These are phyloP conservation scores for Trifolium fragiferum DNA, from an alignment of 306 rosid species.

Conservation along the genomic window DNA sequence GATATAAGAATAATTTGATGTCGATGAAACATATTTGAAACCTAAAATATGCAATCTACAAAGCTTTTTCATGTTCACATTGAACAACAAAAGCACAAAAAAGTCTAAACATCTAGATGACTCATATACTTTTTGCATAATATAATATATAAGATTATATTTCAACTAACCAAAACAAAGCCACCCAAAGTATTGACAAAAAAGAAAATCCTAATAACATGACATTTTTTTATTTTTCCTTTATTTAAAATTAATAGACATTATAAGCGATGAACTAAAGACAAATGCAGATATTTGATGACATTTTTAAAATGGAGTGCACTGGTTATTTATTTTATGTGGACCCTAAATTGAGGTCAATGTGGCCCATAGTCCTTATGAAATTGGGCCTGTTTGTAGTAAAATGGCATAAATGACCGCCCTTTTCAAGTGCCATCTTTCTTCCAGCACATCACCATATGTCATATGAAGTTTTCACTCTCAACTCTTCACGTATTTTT, in stretches of 20 bases:
- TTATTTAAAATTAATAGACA: neutral
- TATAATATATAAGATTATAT: slow-evolving; percentile 6
- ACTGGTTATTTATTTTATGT: neutral
- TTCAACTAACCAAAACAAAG: slow-evolving; percentile 39
- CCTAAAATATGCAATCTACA: slow-evolving; percentile 6
- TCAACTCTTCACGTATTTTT: too few species aligned
- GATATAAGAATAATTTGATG: too few species aligned
- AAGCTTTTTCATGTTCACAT: slow-evolving; percentile 42
- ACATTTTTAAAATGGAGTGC: neutral
- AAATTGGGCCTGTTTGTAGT: slow-evolving; percentile 37
- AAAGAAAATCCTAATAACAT: slow-evolving; percentile 17
- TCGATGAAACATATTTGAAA: neutral
- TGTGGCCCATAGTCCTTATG: slow-evolving; percentile 42
- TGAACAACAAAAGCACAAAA: slow-evolving; percentile 10
- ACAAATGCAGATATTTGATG: slow-evolving; percentile 19
- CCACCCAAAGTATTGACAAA: slow-evolving; percentile 36
- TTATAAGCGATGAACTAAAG: neutral
- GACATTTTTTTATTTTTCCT: neutral
- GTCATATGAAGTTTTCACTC: too few species aligned
- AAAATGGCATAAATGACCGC: slow-evolving; percentile 9
- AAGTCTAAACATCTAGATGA: slow-evolving; percentile 32
- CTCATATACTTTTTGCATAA: slow-evolving; percentile 25
- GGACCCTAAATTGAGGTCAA: slow-evolving; percentile 28
- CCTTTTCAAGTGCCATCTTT: slow-evolving; percentile 31
- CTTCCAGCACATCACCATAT: slow-evolving; percentile 15